Evolutionary conservation across 2,329 filamentous ascomycete genomes (phyloP).

Genomic region (Xylariaceae sp.): DNA sequence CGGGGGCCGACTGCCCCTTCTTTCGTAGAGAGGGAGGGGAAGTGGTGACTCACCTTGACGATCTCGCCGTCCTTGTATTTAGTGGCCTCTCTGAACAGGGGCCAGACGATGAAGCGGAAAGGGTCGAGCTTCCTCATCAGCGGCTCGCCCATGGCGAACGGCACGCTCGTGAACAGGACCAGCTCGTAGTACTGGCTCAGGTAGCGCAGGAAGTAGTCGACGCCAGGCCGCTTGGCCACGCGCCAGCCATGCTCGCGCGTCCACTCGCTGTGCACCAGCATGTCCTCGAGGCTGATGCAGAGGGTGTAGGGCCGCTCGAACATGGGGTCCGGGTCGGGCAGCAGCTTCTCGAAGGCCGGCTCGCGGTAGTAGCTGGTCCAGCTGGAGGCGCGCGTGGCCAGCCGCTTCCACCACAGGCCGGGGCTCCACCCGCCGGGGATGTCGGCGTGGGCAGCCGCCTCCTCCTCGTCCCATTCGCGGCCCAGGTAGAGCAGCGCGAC

Average conservation of each 20-base stretch:
- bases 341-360: conserved; percentile 85
- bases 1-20: too few relatives aligned
- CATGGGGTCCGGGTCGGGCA: conserved; percentile 72
- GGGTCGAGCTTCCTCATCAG: conserved; percentile 91
- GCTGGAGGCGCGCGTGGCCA: conserved; percentile 64
- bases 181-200: conserved; percentile 97
- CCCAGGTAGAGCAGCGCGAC: conserved; percentile 67
- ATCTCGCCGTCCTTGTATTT: conserved; percentile 94
- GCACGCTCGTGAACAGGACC: conserved; percentile 88
- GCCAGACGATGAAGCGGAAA: conserved; percentile 91
- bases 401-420: conserved; percentile 71
- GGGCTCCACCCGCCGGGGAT: conserved; percentile 74
- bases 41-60: conserved; percentile 70
- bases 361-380: conserved; percentile 91
- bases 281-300: conserved; percentile 85
- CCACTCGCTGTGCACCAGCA: conserved; percentile 94
- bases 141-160: conserved; percentile 76
- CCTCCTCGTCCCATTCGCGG: conserved; percentile 79
- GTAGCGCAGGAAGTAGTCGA: conserved; percentile 96
- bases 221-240: conserved; percentile 85
- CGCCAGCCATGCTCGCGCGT: conserved; percentile 89
- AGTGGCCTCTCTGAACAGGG: conserved; percentile 91
- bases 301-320: conserved; percentile 86
- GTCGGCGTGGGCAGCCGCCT: conserved; percentile 60
- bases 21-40: too few relatives aligned